Base-by-base conservation (phyloP, 352 stramenopile species). In the Phytophthora tentaculata region DNA sequence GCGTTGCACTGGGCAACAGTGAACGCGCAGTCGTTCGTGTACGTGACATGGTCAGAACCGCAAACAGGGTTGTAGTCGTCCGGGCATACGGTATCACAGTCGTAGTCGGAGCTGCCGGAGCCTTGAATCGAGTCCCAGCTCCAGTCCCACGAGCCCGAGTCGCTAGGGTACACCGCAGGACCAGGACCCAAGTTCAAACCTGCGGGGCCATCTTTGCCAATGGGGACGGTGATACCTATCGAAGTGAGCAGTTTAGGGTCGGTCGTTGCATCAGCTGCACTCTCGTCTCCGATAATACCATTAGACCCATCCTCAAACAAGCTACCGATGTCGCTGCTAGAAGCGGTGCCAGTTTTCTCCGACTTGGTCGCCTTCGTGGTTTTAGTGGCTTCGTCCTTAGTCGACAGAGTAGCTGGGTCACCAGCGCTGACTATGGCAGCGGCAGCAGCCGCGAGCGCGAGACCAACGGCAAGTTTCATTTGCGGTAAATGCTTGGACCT, bases 11-110 rank as follows among this genome's bases (percentile, higher is more conserved):
- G 63, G 5, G 63, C 63, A 45, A 63, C 53, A 22, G 35, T 59
- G 17, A 67, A 62, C 1, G 50, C 35, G 23, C 53, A 63, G 49
- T 68, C 65, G 45, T 67, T 73, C 26, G 41, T 50, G 51, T 67
- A 68, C 2, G 65, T 68, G 51, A 67, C 65, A 37, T 39, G 50
- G 28, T 82, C 61, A 12, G 67, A 78, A 22, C 74, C 74, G 24
- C 74, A 82, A 3, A 82, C 62, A 5, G 66, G 59, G 1, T 66
- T 32, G 39, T 69, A 64, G 13, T 66, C 48, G 17, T 63, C 60
- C 19, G 57, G 51, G 57, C 71, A 83, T 48, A 76, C 59, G 19
- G 45, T 16, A 26, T 70, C 56, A 43, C 62, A 65, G n/a, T 26
- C 29, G 43, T 62, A 64, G 29, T 64, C 29, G 43, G 8, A 13